phyloP scores from a whole-genome alignment of 371 early-diverging fungal genomes.

The Neoconidiobolus thromboides region DNA sequence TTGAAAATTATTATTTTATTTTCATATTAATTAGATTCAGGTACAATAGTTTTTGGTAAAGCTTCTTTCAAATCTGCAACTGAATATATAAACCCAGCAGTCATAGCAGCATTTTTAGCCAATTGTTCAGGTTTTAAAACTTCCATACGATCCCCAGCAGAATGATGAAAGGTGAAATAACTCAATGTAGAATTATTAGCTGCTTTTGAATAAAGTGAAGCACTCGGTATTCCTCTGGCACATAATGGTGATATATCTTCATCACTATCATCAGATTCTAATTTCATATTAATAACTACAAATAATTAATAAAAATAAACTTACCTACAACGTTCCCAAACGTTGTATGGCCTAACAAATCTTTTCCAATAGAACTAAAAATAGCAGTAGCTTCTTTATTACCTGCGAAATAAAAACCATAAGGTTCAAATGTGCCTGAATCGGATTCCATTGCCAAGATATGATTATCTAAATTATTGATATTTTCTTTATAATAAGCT shows the following conservation, averaged over 20 bases:
- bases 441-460: constrained; percentile 32
- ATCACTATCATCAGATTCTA: neutral
- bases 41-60: neutral
- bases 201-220: neutral
- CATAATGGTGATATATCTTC: neutral
- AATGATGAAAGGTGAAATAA: constrained; percentile 3
- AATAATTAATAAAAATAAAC: neutral
- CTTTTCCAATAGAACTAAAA: neutral
- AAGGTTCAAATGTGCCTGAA: constrained; percentile 28
- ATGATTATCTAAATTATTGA: constrained; percentile 13
- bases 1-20: too few species aligned
- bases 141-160: constrained; percentile 11
- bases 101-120: neutral
- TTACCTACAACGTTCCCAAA: neutral
- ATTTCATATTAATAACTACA: neutral
- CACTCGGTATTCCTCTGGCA: neutral
- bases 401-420: constrained; percentile 17
- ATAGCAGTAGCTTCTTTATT: neutral
- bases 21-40: too few species aligned
- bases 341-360: neutral
- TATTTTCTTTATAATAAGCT: constrained; percentile 23
- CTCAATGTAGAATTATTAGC: neutral
- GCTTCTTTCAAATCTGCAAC: constrained; percentile 9
- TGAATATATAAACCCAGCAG: constrained; percentile 14
- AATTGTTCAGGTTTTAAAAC: too few species aligned